Conservation (phyloP, 108 stramenopile species). For the Skeletonema potamos region DNA sequence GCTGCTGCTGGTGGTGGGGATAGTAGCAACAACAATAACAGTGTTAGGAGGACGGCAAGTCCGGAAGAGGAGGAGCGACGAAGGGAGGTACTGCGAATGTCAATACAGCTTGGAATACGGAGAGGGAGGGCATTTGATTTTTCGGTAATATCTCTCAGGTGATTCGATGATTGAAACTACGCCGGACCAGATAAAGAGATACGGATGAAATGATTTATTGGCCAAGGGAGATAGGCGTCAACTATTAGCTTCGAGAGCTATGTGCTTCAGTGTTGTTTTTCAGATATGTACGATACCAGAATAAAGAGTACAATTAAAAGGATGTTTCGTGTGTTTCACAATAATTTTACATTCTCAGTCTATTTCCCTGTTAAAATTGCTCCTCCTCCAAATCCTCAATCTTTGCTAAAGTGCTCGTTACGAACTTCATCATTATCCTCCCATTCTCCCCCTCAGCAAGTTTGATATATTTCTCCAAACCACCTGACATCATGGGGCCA, state of each 20-base stretch:
- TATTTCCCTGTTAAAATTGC: not conserved
- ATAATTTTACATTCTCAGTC: not conserved
- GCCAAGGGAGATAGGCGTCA: not conserved
- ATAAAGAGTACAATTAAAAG: not conserved
- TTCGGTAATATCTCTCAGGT: conserved; percentile 7
- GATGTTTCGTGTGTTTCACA: not conserved
- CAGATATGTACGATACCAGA: not conserved
- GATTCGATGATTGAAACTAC: not conserved
- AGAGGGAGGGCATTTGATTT: conserved; percentile 17
- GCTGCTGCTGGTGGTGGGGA: not conserved
- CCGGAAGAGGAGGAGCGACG: conserved; percentile 6
- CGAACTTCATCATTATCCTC: conserved; percentile 57
- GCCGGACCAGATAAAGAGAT: not conserved
- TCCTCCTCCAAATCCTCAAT: conserved; percentile 38
- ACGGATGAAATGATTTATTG: not conserved
- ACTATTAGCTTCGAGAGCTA: not conserved
- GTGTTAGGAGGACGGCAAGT: not conserved
- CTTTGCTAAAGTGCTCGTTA: conserved; percentile 39
- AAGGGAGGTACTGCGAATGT: not conserved
- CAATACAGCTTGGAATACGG: conserved; percentile 2
- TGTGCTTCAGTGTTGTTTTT: not conserved
- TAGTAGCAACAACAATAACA: not conserved
- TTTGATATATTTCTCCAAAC: conserved; percentile 50
- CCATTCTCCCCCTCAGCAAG: conserved; percentile 59
- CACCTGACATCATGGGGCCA: conserved; percentile 22